A percentile compares a stretch with the other conserved stretches of the same genome.
Evolutionary conservation across 352 stramenopile genomes (phyloP).

Genomic region (Globisporangium nunn): DNA sequence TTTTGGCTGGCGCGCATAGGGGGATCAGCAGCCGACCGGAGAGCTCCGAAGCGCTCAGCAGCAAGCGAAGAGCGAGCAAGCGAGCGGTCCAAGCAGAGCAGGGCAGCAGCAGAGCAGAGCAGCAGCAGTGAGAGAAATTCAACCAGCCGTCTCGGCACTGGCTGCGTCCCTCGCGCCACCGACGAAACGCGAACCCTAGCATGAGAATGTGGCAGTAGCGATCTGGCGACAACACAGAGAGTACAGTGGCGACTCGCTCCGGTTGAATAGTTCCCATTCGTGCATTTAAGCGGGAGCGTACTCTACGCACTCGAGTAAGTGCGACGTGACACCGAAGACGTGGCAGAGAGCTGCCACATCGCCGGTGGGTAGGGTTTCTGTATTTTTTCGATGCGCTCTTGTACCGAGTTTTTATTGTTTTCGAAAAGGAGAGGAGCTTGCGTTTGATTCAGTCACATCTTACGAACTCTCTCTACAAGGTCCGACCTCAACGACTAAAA

Average conservation of each 20-base stretch:
- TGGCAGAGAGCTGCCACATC: slow-evolving; percentile 7
- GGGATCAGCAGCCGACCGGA: neutral
- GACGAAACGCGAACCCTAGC: neutral
- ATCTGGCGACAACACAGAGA: neutral
- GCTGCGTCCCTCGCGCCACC: slow-evolving; percentile 2
- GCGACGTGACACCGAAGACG: slow-evolving; percentile 15
- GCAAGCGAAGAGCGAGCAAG: neutral
- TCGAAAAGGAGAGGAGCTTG: neutral
- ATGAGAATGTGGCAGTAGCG: neutral
- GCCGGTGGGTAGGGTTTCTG: neutral
- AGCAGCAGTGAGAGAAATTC: slow-evolving; percentile 6
- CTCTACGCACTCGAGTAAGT: slow-evolving; percentile 1
- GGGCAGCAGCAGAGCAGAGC: neutral
- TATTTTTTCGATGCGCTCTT: neutral
- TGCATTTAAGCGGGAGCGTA: slow-evolving; percentile 4
- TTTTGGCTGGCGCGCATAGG: slow-evolving; percentile 2
- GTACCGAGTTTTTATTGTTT: neutral
- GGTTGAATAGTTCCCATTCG: neutral
- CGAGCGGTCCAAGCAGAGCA: slow-evolving; percentile 8
- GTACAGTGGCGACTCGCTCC: neutral
- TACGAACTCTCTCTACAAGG: neutral
- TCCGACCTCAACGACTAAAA: neutral
- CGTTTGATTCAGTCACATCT: neutral
- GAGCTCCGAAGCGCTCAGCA: too few species aligned
- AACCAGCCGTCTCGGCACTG: slow-evolving; percentile 8